Evolutionary conservation across 2,329 filamentous ascomycete genomes (phyloP).

Genomic region (Leptographium radiaticola): DNA sequence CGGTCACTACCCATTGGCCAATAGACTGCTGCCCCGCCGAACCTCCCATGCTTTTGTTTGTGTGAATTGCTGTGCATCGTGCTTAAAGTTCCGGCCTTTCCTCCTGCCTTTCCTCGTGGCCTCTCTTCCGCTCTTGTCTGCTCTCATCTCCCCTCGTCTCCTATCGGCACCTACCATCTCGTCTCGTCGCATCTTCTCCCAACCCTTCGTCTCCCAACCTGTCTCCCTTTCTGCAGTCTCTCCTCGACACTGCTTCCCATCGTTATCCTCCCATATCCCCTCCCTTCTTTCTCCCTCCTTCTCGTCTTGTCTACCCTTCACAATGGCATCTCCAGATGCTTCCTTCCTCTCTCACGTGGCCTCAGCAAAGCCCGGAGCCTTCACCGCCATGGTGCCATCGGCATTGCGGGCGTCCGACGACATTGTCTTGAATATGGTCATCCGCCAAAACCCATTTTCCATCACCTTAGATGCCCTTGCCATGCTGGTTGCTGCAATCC

Average conservation of each 20-base stretch:
- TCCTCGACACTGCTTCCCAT: neutral
- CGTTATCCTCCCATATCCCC: too few species aligned
- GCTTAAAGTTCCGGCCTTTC: neutral
- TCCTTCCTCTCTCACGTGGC: neutral
- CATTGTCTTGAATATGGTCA: slow-evolving; percentile 26
- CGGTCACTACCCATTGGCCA: neutral
- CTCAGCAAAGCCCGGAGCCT: neutral
- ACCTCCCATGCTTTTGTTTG: neutral
- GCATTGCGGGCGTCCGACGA: slow-evolving; percentile 1
- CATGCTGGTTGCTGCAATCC: slow-evolving; percentile 30
- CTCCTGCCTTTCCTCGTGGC: neutral
- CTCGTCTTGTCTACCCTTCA: neutral
- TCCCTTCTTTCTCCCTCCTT: neutral
- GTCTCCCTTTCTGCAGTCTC: neutral
- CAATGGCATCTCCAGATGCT: neutral
- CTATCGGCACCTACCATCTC: too few species aligned
- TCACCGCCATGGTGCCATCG: slow-evolving; percentile 2
- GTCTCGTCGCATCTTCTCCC: too few species aligned
- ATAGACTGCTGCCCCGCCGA: neutral
- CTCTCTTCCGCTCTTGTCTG: neutral
- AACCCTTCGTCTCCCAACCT: neutral
- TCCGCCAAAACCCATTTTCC: slow-evolving; percentile 36
- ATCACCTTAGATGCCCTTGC: slow-evolving; percentile 38
- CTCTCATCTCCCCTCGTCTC: neutral
- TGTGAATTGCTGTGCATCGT: neutral